Conservation (phyloP, 2,329 filamentous ascomycete genomes). For the Cercospora zeae-maydis region DNA sequence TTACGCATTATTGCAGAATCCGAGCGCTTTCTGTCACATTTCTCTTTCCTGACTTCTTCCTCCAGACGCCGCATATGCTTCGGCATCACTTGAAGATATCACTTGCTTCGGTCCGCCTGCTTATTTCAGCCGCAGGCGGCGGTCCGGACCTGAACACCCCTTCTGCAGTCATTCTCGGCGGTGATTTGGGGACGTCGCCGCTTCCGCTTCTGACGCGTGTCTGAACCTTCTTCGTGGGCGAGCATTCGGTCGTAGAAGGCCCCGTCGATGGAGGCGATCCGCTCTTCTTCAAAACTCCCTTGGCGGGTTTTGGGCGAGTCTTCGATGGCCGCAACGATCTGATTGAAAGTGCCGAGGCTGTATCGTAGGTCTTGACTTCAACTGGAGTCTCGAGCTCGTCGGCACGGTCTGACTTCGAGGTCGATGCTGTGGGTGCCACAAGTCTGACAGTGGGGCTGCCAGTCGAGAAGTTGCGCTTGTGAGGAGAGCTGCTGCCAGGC, state of each 20-base stretch:
- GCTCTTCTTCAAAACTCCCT: conserved; percentile 23
- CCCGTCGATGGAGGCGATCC: conserved; percentile 5
- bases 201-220: background rate
- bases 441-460: conserved; percentile 1
- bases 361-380: conserved; percentile 12
- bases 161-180: background rate
- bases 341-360: background rate
- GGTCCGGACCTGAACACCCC: background rate
- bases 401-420: background rate
- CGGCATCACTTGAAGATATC: background rate
- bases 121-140: background rate
- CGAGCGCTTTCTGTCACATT: background rate
- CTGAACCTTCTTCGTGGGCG: background rate
- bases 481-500: background rate
- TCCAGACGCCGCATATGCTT: background rate
- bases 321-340: conserved; percentile 13
- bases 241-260: conserved; percentile 5
- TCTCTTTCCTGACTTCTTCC: background rate
- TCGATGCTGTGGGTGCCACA: background rate
- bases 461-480: conserved; percentile 2
- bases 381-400: conserved; percentile 9
- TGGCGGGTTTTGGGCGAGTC: conserved; percentile 17
- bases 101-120: background rate
- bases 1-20: background rate
- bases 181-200: background rate